phyloP scores from a whole-genome alignment of 2,329 filamentous ascomycete species.

The Dryadomyces sulphureus region DNA sequence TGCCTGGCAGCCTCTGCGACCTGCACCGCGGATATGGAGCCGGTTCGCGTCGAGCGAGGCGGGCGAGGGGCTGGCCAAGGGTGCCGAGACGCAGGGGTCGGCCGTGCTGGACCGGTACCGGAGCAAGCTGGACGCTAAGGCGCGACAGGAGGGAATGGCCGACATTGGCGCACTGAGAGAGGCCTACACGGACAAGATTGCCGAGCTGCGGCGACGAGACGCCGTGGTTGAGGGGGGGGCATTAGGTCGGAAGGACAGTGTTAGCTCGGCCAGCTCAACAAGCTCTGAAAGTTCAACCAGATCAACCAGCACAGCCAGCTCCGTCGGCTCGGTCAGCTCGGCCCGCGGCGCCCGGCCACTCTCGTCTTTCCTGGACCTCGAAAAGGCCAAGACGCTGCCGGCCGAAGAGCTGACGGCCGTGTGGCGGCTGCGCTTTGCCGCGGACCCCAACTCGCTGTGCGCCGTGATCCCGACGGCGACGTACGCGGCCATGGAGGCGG shows the following conservation, averaged over 20 bases:
- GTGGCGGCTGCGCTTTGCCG: slow-evolving; percentile 79
- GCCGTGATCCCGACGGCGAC: slow-evolving; percentile 61
- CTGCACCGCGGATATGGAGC: background rate
- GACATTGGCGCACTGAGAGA: slow-evolving; percentile 64
- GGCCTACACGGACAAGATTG: slow-evolving; percentile 75
- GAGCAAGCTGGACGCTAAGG: slow-evolving; percentile 72
- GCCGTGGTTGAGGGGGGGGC: slow-evolving; percentile 26
- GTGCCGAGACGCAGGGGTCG: slow-evolving; percentile 12
- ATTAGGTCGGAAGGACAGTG: background rate
- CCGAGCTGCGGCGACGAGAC: slow-evolving; percentile 52
- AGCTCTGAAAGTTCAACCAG: too few species aligned
- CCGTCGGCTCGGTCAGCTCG: slow-evolving; percentile 18
- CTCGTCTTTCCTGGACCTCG: slow-evolving; percentile 53
- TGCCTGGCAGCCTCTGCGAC: background rate
- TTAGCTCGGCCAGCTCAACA: too few species aligned
- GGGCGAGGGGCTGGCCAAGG: background rate
- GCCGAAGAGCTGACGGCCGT: slow-evolving; percentile 70
- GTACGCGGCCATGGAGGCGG: slow-evolving; percentile 57
- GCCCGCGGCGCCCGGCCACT: slow-evolving; percentile 23
- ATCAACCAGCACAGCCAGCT: too few species aligned
- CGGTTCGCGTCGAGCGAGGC: background rate
- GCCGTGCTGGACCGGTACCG: slow-evolving; percentile 72
- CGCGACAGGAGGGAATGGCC: slow-evolving; percentile 52
- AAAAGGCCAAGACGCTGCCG: slow-evolving; percentile 60
- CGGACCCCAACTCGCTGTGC: slow-evolving; percentile 61